Base-by-base conservation (phyloP, 768 basidiomycete species). In the Calocera viscosa region DNA sequence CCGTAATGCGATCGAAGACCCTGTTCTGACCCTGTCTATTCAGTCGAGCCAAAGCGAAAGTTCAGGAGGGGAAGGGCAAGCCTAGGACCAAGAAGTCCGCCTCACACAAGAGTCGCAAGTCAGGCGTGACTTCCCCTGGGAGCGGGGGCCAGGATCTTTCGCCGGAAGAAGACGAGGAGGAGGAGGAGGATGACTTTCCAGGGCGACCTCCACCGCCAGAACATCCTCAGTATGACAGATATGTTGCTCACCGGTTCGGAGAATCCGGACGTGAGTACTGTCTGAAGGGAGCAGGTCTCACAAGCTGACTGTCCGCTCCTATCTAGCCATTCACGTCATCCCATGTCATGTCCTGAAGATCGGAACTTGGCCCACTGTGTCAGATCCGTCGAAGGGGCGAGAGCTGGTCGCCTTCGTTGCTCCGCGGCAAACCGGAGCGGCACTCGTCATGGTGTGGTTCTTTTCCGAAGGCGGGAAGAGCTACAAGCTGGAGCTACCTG, bases 41-140 rank as follows among this genome's bases (percentile, higher is more conserved):
- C 63, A 91, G 90, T 67, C 87, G 90, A 1, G 90, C 90, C 40
- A 92, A 92, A 74, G 89, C 88, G 1, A 91, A 90, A 72, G 76
- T 87, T 12, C 83, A 82, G 67, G 85, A 86, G 49, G 82, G 81
- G 14, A 88, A 85, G 74, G 53, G 53, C 10, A 60, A 60, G 30
- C 53, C 53, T 19, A 60, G 53, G 22, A 60, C 26, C 7, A 60
- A 60, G 53, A 60, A 60, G 30, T 26, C 53, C 30, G 24, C 26
- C 26, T 11, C 5, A 14, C 7, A 19, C 26, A 60, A 60, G 53
- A 32, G 30, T 28, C 73, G 77, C 43, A 81, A 81, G 71, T 70
- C 75, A 63, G 75, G 74, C 71, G 70, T 72, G 66, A 68, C 72
- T 72, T 75, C 72, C 34, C 65, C 33, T 34, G 68, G 28, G 65